These are phyloP conservation scores for Sanguinoderma infundibulare DNA, from an alignment of 1,284 basidiomycete species.

Conservation along the genomic window DNA sequence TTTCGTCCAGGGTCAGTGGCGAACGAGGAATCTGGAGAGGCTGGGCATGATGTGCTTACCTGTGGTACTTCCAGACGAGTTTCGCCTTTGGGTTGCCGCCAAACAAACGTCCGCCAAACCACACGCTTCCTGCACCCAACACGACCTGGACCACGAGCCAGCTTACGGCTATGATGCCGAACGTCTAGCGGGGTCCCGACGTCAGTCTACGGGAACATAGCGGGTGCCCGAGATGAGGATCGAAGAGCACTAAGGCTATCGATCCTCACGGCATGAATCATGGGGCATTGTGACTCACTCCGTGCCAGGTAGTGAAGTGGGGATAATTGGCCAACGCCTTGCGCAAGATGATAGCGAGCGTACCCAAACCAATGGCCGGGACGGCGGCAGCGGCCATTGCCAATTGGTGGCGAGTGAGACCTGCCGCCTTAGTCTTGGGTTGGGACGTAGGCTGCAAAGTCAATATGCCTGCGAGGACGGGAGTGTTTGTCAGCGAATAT, in stretches of 20 bases:
- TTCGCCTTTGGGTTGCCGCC: constrained; percentile 72
- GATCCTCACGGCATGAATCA: constrained; percentile 3
- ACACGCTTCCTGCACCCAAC: constrained; percentile 70
- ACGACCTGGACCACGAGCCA: constrained; percentile 62
- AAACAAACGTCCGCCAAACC: constrained; percentile 65
- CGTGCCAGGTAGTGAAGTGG: constrained; percentile 74
- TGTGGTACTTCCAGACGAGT: constrained; percentile 76
- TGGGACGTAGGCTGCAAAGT: constrained; percentile 78
- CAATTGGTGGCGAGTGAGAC: constrained; percentile 66
- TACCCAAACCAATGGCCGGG: constrained; percentile 59
- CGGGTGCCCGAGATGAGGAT: background rate
- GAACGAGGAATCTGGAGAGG: background rate
- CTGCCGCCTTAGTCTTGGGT: constrained; percentile 66
- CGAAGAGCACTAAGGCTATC: background rate
- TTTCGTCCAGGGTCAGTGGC: background rate
- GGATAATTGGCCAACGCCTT: constrained; percentile 49
- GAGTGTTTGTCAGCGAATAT: background rate
- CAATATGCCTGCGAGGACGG: constrained; percentile 55
- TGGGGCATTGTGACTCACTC: constrained; percentile 46
- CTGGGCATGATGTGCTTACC: constrained; percentile 42
- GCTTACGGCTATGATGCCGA: constrained; percentile 57
- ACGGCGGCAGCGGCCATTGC: constrained; percentile 57
- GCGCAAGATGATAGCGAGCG: constrained; percentile 55
- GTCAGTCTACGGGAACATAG: constrained; percentile 12
- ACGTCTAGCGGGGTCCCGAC: constrained; percentile 40